phyloP scores from a whole-genome alignment of 2,329 filamentous ascomycete genomes.

The Phialophora expanda region DNA sequence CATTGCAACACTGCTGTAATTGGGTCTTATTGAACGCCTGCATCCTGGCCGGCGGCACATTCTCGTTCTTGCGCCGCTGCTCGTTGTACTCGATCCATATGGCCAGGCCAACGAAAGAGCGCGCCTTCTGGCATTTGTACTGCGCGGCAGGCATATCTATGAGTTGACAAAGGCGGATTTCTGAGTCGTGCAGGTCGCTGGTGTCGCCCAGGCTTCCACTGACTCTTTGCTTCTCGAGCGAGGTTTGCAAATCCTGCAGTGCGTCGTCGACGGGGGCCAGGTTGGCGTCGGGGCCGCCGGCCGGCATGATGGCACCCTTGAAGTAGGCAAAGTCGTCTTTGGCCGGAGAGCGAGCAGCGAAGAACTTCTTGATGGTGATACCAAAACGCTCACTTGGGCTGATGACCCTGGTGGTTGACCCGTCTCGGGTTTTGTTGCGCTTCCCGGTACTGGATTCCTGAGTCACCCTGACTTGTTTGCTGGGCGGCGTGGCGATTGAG shows the following conservation, averaged over 20 bases:
- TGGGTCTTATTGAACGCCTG: slow-evolving; percentile 22
- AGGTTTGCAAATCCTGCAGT: not conserved
- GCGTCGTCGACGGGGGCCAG: not conserved
- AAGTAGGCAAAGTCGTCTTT: slow-evolving; percentile 20
- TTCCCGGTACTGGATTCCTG: not conserved
- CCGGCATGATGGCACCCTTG: slow-evolving; percentile 21
- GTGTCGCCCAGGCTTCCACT: slow-evolving; percentile 7
- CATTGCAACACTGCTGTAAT: slow-evolving; percentile 23
- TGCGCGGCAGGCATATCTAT: slow-evolving; percentile 17
- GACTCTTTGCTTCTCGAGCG: not conserved
- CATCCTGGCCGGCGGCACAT: slow-evolving; percentile 4
- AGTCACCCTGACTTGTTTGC: slow-evolving; percentile 6
- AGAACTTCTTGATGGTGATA: slow-evolving; percentile 8
- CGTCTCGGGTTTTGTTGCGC: not conserved
- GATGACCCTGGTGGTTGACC: not conserved
- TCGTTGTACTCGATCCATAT: slow-evolving; percentile 23
- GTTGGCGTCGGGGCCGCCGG: not conserved
- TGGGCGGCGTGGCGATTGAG: not conserved
- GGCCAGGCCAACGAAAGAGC: slow-evolving; percentile 29
- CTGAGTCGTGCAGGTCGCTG: slow-evolving; percentile 17
- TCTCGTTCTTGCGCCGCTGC: not conserved
- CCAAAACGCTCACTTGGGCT: slow-evolving; percentile 17
- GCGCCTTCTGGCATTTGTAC: slow-evolving; percentile 32
- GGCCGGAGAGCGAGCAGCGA: not conserved
- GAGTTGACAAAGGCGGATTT: slow-evolving; percentile 21